Base-by-base conservation (phyloP, 768 basidiomycete genomes). In the Rhizopogon salebrosus region DNA sequence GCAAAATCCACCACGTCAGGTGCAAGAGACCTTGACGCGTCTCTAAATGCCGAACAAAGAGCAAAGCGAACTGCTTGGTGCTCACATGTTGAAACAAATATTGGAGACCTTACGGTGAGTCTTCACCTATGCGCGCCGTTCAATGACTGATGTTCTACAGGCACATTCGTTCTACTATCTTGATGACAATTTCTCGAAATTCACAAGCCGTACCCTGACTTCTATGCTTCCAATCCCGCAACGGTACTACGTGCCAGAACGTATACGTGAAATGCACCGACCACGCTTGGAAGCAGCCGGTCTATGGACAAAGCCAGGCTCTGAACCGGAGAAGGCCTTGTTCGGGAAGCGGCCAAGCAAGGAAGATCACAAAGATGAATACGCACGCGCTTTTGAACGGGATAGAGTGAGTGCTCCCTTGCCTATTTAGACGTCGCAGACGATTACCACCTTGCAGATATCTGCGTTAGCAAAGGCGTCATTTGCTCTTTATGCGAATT, bases 91-190 rank as follows among this genome's bases (percentile, higher is more conserved):
- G 84, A 87, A 56, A 69, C 82, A 7, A 75, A 81, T 51, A 65
- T 91, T 22, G 88, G 87, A 9, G 82, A 88, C 62, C 66, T 92
- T 13, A 75, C 87, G 48, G 90, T 92, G 66, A 63, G 85, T 75
- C 37, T 18, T 11, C 31, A 20, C 34, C 29, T 48, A 46, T 31
- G 24, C 36, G 31, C 24, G 37, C 49, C n/a, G 13, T 52, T 52
- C 43, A 56, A 52, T 16, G 38, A 34, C 43, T 41, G 57, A 54
- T 27, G 37, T 49, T 45, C 6, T 55, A 92, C 89, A 78, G 80
- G 31, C 76, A 87, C 60, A 74, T 75, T 34, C 31, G 55, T 71
- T 87, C 29, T 92, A 83, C 61, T 80, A 85, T 10, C 70, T 79
- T 34, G 68, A 77, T 14, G 72, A 71, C 31, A 92, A 92, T 57